Percentiles rank a stretch among this genome's conserved stretches.
phyloP scores from a whole-genome alignment of 106 monocot genomes.

The Dioscorea dumetorum region DNA sequence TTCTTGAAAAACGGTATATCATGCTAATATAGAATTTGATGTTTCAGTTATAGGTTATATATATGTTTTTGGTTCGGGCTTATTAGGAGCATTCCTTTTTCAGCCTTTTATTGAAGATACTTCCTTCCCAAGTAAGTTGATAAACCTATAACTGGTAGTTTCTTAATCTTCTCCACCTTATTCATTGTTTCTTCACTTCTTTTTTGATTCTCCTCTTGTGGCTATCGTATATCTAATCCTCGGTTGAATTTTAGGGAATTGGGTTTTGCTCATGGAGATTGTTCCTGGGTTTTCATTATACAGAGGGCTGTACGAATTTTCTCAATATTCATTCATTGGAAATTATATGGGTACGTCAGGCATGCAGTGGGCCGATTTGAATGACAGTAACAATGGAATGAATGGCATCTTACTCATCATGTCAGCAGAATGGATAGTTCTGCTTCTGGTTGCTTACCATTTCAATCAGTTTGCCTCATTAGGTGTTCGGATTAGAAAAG shows the following conservation, averaged over 20 bases:
- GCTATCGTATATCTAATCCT: background rate
- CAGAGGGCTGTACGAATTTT: constrained; percentile 51
- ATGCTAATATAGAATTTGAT: background rate
- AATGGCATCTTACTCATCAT: constrained; percentile 41
- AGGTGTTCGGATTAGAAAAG: constrained; percentile 14
- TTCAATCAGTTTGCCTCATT: constrained; percentile 33
- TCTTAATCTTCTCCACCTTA: background rate
- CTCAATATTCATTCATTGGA: constrained; percentile 28
- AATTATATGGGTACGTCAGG: constrained; percentile 26
- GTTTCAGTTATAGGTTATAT: constrained; percentile 48
- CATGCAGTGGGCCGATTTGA: constrained; percentile 45
- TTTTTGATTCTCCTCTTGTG: background rate
- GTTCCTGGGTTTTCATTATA: constrained; percentile 56
- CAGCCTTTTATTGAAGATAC: constrained; percentile 31
- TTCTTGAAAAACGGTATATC: background rate
- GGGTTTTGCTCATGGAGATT: constrained; percentile 34
- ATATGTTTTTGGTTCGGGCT: constrained; percentile 53
- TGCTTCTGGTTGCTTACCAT: constrained; percentile 41
- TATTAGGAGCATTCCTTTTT: constrained; percentile 40
- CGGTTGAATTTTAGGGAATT: constrained; percentile 16
- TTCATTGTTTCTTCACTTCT: background rate
- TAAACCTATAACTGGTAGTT: background rate
- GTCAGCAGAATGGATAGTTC: constrained; percentile 31
- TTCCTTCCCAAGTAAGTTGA: constrained; percentile 43
- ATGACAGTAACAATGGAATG: constrained; percentile 48